Conservation (phyloP, 2,329 filamentous ascomycete species). For the Xylaria sp. region DNA sequence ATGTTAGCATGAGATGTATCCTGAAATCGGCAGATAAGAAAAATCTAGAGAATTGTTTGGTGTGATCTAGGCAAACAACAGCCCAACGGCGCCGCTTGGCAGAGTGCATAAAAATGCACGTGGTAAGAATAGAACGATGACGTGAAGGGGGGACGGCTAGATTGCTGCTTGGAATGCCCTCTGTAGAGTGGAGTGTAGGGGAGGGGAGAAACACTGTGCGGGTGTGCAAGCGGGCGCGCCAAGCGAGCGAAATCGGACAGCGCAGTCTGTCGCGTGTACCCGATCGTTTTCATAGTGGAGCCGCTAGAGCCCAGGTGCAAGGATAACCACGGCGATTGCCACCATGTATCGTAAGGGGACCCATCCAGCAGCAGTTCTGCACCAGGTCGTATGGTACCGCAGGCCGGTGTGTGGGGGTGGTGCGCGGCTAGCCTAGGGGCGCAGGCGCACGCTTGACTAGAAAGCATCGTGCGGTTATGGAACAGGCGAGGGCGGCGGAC, state of each 20-base stretch:
- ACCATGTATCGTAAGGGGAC: constrained; percentile 3
- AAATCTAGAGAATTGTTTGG: not conserved
- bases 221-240: not conserved
- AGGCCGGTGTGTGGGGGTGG: constrained; percentile 16
- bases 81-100: constrained; percentile 18
- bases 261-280: constrained; percentile 25
- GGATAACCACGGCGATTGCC: constrained; percentile 17
- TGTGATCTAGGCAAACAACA: not conserved
- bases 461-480: constrained; percentile 23
- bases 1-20: constrained; percentile 32
- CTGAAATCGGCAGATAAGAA: constrained; percentile 19
- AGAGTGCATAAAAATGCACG: constrained; percentile 1
- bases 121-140: constrained; percentile 8
- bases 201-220: not conserved
- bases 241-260: constrained; percentile 43
- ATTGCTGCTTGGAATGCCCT: not conserved
- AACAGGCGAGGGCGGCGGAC: not conserved
- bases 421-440: constrained; percentile 23
- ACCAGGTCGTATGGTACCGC: constrained; percentile 19
- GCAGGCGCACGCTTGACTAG: constrained; percentile 28
- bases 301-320: not conserved
- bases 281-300: constrained; percentile 14
- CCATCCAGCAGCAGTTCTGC: not conserved
- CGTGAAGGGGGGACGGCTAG: constrained; percentile 3
- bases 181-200: constrained; percentile 5